Percentiles rank a stretch among this genome's conserved stretches.
Conservation (phyloP, 2,329 filamentous ascomycete species). For the Cytospora mali region DNA sequence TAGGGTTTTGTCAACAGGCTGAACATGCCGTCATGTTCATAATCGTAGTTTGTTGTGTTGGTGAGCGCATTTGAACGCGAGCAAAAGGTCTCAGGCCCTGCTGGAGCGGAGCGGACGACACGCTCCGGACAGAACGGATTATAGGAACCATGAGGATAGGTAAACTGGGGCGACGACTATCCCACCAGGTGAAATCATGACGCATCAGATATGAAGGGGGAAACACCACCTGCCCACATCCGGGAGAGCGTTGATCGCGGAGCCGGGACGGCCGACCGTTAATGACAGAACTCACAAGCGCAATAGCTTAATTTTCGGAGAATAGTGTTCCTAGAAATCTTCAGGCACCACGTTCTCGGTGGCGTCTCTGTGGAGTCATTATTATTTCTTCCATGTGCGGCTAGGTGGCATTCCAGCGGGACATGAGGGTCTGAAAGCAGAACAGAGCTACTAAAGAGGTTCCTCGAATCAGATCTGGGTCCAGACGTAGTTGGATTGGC, state of each 20-base stretch:
- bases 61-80: background rate
- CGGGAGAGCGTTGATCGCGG: background rate
- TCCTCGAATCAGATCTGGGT: background rate
- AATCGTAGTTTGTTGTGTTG: background rate
- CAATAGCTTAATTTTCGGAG: background rate
- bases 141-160: no score
- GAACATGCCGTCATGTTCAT: constrained; percentile 15
- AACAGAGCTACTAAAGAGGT: background rate
- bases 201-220: background rate
- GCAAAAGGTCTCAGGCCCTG: background rate
- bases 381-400: background rate
- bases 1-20: background rate
- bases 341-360: background rate
- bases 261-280: constrained; percentile 13
- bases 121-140: no score
- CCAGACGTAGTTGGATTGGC: constrained; percentile 1
- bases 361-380: background rate
- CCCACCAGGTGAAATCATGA: background rate
- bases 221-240: no score
- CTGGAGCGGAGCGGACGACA: background rate
- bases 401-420: background rate
- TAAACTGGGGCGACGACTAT: background rate
- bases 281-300: background rate
- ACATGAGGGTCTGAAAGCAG: background rate
- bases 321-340: no score